phyloP scores from a whole-genome alignment of 2,329 filamentous ascomycete species.

The Neophaeococcomyces mojaviensis region DNA sequence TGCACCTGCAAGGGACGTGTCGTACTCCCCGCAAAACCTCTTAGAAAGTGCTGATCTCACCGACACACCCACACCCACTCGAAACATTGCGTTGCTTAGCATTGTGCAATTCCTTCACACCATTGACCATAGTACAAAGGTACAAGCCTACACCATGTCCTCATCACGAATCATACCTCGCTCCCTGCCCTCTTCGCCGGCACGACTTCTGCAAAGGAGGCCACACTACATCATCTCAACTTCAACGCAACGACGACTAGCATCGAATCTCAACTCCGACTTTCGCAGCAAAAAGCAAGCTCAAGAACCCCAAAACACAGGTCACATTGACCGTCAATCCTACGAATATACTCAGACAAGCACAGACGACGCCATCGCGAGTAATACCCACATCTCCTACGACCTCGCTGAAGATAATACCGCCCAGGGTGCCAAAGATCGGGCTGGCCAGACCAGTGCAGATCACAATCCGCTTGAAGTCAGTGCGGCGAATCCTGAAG shows the following conservation, averaged over 20 bases:
- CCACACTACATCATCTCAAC: no score
- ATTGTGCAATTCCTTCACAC: no score
- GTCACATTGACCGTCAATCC: slow-evolving; percentile 3
- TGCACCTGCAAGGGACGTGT: no score
- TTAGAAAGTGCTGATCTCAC: no score
- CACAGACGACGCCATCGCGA: slow-evolving; percentile 5
- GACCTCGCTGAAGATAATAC: not conserved
- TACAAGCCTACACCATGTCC: no score
- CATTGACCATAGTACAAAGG: no score
- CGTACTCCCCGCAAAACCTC: no score
- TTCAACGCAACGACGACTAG: not conserved
- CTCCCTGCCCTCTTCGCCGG: no score
- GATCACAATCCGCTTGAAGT: slow-evolving; percentile 43
- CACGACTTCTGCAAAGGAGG: no score
- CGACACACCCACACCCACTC: no score
- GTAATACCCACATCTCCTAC: not conserved
- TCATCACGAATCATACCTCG: no score
- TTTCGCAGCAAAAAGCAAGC: not conserved
- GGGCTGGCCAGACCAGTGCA: slow-evolving; percentile 40
- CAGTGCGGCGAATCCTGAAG: slow-evolving; percentile 6
- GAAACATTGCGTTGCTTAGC: no score
- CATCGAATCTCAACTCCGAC: not conserved
- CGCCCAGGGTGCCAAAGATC: not conserved
- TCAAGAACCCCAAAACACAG: not conserved
- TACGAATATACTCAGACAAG: slow-evolving; percentile 1